Evolutionary conservation across 2,329 filamentous ascomycete species (phyloP).

Genomic region (Trichoderma sp.): DNA sequence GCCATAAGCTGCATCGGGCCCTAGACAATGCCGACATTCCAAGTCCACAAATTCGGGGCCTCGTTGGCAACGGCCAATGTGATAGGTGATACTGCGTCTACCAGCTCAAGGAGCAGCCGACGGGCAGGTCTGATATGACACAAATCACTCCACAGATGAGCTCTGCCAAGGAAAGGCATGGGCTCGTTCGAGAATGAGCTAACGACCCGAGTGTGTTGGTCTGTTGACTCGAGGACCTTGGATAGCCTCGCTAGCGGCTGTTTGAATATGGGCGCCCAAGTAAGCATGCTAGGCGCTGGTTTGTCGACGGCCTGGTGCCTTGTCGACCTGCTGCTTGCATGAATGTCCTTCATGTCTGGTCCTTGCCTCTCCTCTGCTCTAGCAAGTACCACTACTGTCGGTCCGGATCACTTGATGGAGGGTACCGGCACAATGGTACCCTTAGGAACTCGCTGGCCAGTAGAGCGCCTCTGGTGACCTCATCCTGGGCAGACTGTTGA

Average conservation of each 20-base stretch:
- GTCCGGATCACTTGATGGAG: slow-evolving; percentile 11
- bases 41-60: neutral
- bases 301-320: neutral
- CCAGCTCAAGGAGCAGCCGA: neutral
- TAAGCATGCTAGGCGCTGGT: neutral
- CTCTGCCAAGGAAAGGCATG: neutral
- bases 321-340: neutral
- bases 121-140: neutral
- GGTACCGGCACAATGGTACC: slow-evolving; percentile 17
- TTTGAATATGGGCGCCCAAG: neutral
- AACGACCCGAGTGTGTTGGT: neutral
- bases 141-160: slow-evolving; percentile 8
- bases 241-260: neutral
- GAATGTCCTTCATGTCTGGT: neutral
- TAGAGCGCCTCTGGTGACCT: slow-evolving; percentile 14
- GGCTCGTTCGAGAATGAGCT: neutral
- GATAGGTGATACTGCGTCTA: neutral
- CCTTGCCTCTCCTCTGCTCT: neutral
- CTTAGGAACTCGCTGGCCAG: neutral
- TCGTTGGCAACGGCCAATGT: neutral
- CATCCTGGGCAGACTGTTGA: slow-evolving; percentile 2
- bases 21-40: neutral
- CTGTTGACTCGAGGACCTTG: neutral
- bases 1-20: neutral
- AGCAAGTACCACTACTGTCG: neutral